Evolutionary conservation across 768 basidiomycete genomes (phyloP), one percentile per base, ranked within the genome.

Genomic region (Termitomyces sp.): DNA sequence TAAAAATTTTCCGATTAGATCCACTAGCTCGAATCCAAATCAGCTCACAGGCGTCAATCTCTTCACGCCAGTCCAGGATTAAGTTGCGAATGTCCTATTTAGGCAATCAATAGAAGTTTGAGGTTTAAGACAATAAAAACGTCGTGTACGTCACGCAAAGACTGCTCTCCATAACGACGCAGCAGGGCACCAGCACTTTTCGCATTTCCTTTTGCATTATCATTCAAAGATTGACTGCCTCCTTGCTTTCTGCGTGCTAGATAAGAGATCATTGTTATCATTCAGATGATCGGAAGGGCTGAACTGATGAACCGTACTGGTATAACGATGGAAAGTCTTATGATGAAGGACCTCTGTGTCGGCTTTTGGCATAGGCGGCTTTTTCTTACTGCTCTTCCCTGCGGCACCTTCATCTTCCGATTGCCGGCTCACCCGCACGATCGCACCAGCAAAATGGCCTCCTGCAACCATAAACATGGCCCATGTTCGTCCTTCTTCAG

Each of bases 271-370:
- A 51, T 63, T 5, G 51, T 63, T 59, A 58, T 51, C 30, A 28
- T 26, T 28, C 45, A 19, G 38, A 22, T 45, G 14, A 17, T 24
- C 21, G 37, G 40, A 22, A 38, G 50, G 3, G 3, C 44, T 53
- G 22, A 19, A 15, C 24, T 22, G 9, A 45, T 54, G 48, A 3
- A 79, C 9, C 91, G 62, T 60, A 97, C 95, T 98, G 0, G 97
- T 99, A 68, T 99, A 99, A 1, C 97, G 86, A 70, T 98, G 97
- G 68, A 98, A 98, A 2, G 97, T 98, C 71, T 98, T 99, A 65
- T 94, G 92, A 60, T 77, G 75, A 41, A 99, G 60, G 1, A 98
- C 81, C 64, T 94, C 93, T 0, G 82, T 83, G 53, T 93, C 90
- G 3, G 87, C 78, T 67, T 82, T 90, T 19, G 86, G 81, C 57